Conservation (phyloP, 1,139 yeast species). For the Lizanozyma gosingica region DNA sequence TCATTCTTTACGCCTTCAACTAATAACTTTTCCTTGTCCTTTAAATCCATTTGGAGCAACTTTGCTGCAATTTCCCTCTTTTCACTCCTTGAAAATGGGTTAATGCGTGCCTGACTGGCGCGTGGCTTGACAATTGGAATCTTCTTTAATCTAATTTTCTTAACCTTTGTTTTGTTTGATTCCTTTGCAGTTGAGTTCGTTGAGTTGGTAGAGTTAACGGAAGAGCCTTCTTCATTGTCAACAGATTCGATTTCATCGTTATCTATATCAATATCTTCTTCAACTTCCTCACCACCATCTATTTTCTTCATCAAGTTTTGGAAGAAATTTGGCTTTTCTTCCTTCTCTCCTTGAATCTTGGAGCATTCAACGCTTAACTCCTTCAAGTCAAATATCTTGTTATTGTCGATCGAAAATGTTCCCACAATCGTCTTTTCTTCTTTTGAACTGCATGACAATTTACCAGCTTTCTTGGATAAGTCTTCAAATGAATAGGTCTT, state of each 20-base stretch:
- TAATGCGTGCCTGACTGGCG: constrained; percentile 28
- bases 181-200: constrained; percentile 5
- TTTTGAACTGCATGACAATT: constrained; percentile 36
- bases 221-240: constrained; percentile 7
- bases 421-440: constrained; percentile 27
- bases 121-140: constrained; percentile 38
- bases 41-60: constrained; percentile 24
- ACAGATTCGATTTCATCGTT: constrained; percentile 6
- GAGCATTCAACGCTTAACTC: constrained; percentile 35
- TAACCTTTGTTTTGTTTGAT: constrained; percentile 3
- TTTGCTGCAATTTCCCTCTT: constrained; percentile 6
- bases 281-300: constrained; percentile 10
- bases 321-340: constrained; percentile 16
- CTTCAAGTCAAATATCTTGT: constrained; percentile 40
- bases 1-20: constrained; percentile 44
- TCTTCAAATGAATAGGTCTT: constrained; percentile 25
- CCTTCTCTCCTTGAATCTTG: constrained; percentile 8
- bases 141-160: constrained; percentile 4
- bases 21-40: constrained; percentile 39
- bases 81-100: constrained; percentile 12
- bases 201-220: constrained; percentile 14
- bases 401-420: constrained; percentile 38
- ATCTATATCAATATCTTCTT: constrained; percentile 7
- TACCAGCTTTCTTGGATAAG: constrained; percentile 26
- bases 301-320: constrained; percentile 19